Percentiles rank a stretch among this genome's conserved stretches.
phyloP scores from a whole-genome alignment of 495 filamentous ascomycete species.

The Beverwykella pulmonaria region DNA sequence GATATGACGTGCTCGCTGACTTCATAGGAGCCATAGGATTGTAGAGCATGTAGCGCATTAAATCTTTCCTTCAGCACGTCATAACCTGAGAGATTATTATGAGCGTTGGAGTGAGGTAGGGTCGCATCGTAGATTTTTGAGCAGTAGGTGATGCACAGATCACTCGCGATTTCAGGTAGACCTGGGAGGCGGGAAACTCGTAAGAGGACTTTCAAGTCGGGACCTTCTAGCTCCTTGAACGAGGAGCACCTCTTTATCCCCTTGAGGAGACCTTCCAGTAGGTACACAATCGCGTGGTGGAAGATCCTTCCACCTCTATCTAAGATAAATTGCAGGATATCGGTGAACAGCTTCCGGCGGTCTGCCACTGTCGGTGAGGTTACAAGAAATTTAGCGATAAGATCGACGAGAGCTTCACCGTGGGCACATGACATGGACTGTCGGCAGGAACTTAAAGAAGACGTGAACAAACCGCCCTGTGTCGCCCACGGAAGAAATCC shows the following conservation, averaged over 20 bases:
- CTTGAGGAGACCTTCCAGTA: constrained; percentile 42
- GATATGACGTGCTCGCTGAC: not conserved
- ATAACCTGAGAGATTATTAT: constrained; percentile 17
- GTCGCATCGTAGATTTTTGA: constrained; percentile 17
- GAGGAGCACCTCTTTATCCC: constrained; percentile 4
- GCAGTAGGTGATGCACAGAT: constrained; percentile 36
- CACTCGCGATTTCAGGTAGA: constrained; percentile 42
- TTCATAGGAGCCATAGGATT: not conserved
- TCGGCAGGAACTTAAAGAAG: constrained; percentile 33
- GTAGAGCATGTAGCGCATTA: not conserved
- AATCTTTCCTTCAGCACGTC: not conserved
- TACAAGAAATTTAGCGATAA: constrained; percentile 23
- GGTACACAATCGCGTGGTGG: constrained; percentile 39
- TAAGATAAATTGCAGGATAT: constrained; percentile 34
- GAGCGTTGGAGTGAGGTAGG: not conserved
- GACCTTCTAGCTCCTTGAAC: not conserved
- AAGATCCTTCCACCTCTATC: constrained; percentile 34
- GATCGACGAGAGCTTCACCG: constrained; percentile 37
- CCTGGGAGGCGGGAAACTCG: constrained; percentile 33
- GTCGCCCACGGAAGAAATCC: constrained; percentile 47
- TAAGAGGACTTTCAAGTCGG: constrained; percentile 33
- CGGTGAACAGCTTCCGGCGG: constrained; percentile 7
- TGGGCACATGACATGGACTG: constrained; percentile 36
- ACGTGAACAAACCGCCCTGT: constrained; percentile 45
- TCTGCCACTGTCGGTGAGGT: not conserved